phyloP scores from a whole-genome alignment of 2,329 filamentous ascomycete species.

The Aspergillus intermedius region DNA sequence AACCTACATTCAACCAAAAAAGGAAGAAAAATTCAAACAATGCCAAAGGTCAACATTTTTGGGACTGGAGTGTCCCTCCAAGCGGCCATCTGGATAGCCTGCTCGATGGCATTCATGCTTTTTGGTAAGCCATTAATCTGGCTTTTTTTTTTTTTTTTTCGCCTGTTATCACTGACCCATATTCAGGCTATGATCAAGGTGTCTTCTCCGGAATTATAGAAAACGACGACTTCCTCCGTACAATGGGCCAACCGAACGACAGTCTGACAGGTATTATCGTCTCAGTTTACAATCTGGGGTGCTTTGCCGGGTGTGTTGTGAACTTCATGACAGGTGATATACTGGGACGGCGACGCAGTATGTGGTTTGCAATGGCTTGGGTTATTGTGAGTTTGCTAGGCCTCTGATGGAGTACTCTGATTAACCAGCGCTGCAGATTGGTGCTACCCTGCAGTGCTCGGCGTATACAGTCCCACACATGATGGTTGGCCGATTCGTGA shows the following conservation, averaged over 20 bases:
- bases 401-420: no score
- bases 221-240: conserved; percentile 39
- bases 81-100: no score
- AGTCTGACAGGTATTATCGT: conserved; percentile 39
- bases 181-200: conserved; percentile 44
- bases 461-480: conserved; percentile 26
- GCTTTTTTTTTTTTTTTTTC: no score
- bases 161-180: no score
- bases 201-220: conserved; percentile 46
- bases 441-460: conserved; percentile 29
- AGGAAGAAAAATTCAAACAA: no score
- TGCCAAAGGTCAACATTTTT: no score
- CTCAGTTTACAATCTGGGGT: conserved; percentile 40
- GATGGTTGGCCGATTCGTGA: conserved; percentile 43
- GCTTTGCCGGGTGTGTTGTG: conserved; percentile 30
- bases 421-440: conserved; percentile 9
- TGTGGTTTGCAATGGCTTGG: conserved; percentile 31
- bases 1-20: no score
- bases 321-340: conserved; percentile 26
- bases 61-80: no score
- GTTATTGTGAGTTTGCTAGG: conserved; percentile 14
- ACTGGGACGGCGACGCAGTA: conserved; percentile 26
- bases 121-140: no score
- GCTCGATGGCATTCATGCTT: no score
- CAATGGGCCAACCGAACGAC: conserved; percentile 33